Conservation (phyloP, 805 yeast genomes). For the Zygosaccharomyces lentus region DNA sequence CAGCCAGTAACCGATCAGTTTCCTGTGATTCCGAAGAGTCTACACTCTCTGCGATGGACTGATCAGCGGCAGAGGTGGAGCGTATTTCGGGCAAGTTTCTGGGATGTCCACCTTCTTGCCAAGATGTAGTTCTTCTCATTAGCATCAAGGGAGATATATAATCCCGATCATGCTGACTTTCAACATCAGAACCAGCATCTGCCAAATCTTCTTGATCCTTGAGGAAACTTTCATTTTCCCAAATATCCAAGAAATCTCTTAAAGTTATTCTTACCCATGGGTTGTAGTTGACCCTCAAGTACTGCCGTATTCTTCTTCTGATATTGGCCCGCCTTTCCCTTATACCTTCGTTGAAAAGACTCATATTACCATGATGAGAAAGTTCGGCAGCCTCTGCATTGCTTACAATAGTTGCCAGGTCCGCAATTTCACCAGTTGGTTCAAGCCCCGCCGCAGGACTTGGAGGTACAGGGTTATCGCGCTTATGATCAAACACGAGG, state of each 20-base stretch:
- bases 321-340: slow-evolving; percentile 18
- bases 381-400: slow-evolving; percentile 5
- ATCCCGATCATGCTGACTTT: slow-evolving; percentile 5
- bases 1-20: slow-evolving; percentile 2
- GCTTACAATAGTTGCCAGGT: slow-evolving; percentile 11
- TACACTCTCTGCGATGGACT: slow-evolving; percentile 5
- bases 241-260: slow-evolving; percentile 27
- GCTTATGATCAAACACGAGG: slow-evolving; percentile 36
- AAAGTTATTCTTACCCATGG: slow-evolving; percentile 29
- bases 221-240: slow-evolving; percentile 21
- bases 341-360: slow-evolving; percentile 17
- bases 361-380: slow-evolving; percentile 12
- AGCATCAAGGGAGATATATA: not conserved
- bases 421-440: slow-evolving; percentile 2
- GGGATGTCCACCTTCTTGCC: slow-evolving; percentile 11
- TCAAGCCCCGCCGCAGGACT: not conserved
- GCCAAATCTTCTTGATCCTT: slow-evolving; percentile 3
- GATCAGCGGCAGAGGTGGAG: slow-evolving; percentile 1
- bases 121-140: slow-evolving; percentile 15
- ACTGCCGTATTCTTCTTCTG: slow-evolving; percentile 20
- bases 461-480: not conserved
- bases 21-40: slow-evolving; percentile 1
- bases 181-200: slow-evolving; percentile 2
- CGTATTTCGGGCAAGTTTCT: slow-evolving; percentile 6
- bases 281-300: slow-evolving; percentile 24